phyloP scores from a whole-genome alignment of 2,329 filamentous ascomycete species.

The Talaromyces sp. region DNA sequence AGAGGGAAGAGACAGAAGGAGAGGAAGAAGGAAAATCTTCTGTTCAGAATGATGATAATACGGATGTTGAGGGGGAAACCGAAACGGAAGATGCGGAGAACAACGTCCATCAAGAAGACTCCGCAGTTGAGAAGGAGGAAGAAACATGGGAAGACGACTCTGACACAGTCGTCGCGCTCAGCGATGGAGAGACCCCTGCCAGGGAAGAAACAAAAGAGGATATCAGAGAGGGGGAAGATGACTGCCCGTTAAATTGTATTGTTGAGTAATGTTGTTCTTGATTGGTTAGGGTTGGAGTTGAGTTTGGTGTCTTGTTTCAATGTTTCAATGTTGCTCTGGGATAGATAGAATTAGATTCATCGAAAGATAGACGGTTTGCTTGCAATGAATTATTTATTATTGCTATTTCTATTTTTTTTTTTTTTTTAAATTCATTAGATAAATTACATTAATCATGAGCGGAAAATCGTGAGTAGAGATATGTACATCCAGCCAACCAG shows the following conservation, averaged over 20 bases:
- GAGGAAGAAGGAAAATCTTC: background rate
- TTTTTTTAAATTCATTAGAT: no score
- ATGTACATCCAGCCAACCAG: no score
- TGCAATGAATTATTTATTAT: background rate
- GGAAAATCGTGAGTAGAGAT: no score
- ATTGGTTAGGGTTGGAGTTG: background rate
- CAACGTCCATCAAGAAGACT: no score
- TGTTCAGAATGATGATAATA: no score
- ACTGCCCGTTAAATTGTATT: background rate
- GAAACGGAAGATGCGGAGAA: background rate
- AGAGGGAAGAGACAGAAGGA: background rate
- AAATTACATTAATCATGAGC: no score
- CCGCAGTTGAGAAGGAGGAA: background rate
- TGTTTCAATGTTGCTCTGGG: background rate
- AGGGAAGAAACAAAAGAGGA: background rate
- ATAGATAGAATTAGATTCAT: background rate
- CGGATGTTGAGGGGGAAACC: background rate
- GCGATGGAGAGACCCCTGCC: background rate
- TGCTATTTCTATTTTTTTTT: background rate
- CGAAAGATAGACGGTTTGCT: background rate
- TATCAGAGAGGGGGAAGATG: background rate
- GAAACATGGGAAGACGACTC: background rate
- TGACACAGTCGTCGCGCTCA: background rate
- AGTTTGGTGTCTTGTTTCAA: background rate
- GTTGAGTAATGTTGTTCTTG: background rate